Base-by-base conservation (phyloP, 306 rosid species). In the Vigna radiata region DNA sequence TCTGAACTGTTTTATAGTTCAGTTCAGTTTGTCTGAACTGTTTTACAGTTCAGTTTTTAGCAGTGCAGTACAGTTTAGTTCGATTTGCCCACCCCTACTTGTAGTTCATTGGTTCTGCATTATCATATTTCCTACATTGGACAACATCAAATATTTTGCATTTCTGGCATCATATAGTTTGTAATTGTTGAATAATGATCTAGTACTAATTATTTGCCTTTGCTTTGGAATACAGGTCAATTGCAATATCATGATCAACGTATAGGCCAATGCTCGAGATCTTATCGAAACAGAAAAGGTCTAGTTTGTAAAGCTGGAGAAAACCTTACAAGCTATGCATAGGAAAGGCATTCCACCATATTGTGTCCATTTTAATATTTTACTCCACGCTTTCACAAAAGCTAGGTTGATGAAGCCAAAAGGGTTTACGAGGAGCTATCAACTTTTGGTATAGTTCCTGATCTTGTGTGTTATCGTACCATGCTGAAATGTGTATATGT, bases 171-270 rank as follows among this genome's bases (percentile, higher is more conserved):
- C 58, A 19, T 54, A 21, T 18, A 71, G 56, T 64, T 39, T 50
- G 21, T 25, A 44, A 69, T 50, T 31, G 50, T 56, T 73, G 46
- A 64, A 70, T 59, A 64, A 63, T 49, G 44, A 73, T 81, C 2
- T 29, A 29, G 33, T 4, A 29, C 5, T 29, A 37, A 39, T 71
- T 72, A 36, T 68, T 84, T 59, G 46, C 56, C 46, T 54, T 76
- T 67, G 31, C 44, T 59, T 68, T 60, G 77, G 68, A 89, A 68
- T 84, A 81, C 96, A 94, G 98, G 90, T 91, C 67, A 87, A 97
- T 85, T 94, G 88, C 84, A 87, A 94, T 43, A 91, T 94, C 55
- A 91, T 94, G 97, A 89, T 89, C 79, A 83, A 91, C 67, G 94
- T 89, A 27, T 90, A 89, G 70, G 98, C 94, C 23, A 81, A 79